Percentiles rank a stretch among this genome's conserved stretches.
These are phyloP conservation scores for Diplodia sapinea DNA, from an alignment of 2,329 filamentous ascomycete genomes.

Conservation along the genomic window DNA sequence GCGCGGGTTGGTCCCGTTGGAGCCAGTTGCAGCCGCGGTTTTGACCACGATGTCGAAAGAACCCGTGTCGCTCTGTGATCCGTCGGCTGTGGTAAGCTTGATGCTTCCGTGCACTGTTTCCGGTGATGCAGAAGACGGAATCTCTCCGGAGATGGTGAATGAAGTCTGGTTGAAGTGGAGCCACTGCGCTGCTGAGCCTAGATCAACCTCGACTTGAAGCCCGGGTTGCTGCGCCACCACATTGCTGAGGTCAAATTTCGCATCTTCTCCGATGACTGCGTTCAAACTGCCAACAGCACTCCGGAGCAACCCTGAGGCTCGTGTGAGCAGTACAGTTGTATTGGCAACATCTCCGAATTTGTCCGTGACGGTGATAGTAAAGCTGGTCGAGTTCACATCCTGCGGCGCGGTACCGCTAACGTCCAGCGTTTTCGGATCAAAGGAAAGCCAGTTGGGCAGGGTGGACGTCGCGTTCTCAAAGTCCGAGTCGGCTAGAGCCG, in stretches of 20 bases:
- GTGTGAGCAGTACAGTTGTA: conserved; percentile 58
- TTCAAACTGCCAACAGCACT: conserved; percentile 54
- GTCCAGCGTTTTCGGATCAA: conserved; percentile 66
- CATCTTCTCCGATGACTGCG: conserved; percentile 53
- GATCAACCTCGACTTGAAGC: conserved; percentile 48
- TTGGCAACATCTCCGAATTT: conserved; percentile 65
- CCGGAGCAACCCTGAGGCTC: conserved; percentile 51
- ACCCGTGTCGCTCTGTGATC: conserved; percentile 47
- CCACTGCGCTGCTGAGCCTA: conserved; percentile 54
- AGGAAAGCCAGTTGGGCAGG: conserved; percentile 71
- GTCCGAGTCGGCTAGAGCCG: conserved; percentile 54
- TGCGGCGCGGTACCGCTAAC: conserved; percentile 69
- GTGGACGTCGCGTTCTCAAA: conserved; percentile 60
- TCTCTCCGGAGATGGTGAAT: conserved; percentile 55
- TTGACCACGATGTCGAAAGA: conserved; percentile 49
- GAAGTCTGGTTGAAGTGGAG: conserved; percentile 56
- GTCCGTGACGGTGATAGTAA: conserved; percentile 67
- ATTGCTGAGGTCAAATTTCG: conserved; percentile 48
- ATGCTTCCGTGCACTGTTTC: conserved; percentile 52
- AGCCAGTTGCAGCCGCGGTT: conserved; percentile 9
- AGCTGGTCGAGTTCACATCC: conserved; percentile 64
- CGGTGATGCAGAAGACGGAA: conserved; percentile 51
- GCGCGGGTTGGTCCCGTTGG: conserved; percentile 32
- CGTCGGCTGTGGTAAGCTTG: conserved; percentile 45
- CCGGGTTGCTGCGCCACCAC: conserved; percentile 37